Evolutionary conservation across 768 basidiomycete species (phyloP).

Genomic region (Megacollybia marginata): DNA sequence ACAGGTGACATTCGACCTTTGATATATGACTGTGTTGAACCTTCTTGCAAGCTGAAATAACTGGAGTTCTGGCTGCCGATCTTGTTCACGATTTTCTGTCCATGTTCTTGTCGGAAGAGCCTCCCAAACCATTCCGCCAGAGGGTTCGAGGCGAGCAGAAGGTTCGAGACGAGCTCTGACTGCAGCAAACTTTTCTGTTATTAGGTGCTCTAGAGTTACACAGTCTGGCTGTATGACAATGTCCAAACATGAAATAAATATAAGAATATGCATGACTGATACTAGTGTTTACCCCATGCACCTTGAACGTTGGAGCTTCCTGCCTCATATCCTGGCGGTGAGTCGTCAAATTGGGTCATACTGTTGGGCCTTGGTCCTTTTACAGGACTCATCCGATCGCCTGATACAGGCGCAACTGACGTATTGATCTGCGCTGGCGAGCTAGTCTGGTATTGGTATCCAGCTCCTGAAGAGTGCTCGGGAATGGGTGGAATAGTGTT

Average conservation of each 20-base stretch:
- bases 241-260: conserved; percentile 1
- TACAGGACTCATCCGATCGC: conserved; percentile 28
- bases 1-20: conserved; percentile 32
- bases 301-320: conserved; percentile 40
- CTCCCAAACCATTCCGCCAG: conserved; percentile 16
- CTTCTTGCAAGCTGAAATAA: conserved; percentile 47
- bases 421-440: conserved; percentile 36
- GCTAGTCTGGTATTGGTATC: conserved; percentile 6
- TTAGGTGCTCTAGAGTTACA: no score
- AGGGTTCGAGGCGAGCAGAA: conserved; percentile 15
- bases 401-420: conserved; percentile 14
- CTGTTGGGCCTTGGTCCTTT: conserved; percentile 35
- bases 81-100: conserved; percentile 64
- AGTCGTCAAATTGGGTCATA: conserved; percentile 36
- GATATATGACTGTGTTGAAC: background rate
- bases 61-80: conserved; percentile 61
- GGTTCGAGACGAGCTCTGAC: conserved; percentile 20
- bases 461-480: conserved; percentile 11
- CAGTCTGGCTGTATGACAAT: background rate
- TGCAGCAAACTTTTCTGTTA: background rate
- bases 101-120: conserved; percentile 41
- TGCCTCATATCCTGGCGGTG: conserved; percentile 62
- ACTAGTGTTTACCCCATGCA: conserved; percentile 43
- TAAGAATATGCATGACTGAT: background rate
- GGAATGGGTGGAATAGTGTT: conserved; percentile 36